Conservation (phyloP, 352 stramenopile species). For the Pythium rhizo-oryzae region DNA sequence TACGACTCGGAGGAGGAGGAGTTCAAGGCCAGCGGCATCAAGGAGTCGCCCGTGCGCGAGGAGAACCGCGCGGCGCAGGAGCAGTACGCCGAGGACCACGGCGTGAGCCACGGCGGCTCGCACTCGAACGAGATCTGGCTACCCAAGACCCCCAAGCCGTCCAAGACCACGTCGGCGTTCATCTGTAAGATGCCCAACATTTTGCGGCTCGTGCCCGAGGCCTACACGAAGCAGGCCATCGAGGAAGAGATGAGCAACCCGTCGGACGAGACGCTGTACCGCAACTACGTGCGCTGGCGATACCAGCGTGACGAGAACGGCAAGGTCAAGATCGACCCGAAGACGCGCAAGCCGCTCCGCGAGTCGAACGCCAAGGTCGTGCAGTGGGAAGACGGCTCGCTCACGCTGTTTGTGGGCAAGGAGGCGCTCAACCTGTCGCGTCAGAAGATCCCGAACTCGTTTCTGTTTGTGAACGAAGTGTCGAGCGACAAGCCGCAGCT, state of each 20-base stretch:
- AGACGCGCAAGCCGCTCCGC: slow-evolving; percentile 56
- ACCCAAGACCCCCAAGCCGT: slow-evolving; percentile 71
- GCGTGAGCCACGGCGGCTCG: slow-evolving; percentile 28
- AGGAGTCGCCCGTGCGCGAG: slow-evolving; percentile 78
- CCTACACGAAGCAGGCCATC: slow-evolving; percentile 79
- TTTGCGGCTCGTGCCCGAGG: slow-evolving; percentile 72
- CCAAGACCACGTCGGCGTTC: slow-evolving; percentile 63
- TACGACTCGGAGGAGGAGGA: slow-evolving; percentile 90
- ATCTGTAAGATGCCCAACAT: slow-evolving; percentile 89
- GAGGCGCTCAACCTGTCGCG: slow-evolving; percentile 81
- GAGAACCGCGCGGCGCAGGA: slow-evolving; percentile 44
- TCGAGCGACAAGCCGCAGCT: slow-evolving; percentile 67
- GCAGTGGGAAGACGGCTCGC: slow-evolving; percentile 85
- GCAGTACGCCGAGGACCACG: slow-evolving; percentile 46
- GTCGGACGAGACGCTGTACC: slow-evolving; percentile 84
- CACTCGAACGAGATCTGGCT: slow-evolving; percentile 73
- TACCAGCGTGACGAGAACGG: slow-evolving; percentile 62
- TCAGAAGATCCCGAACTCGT: slow-evolving; percentile 88
- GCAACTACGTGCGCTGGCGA: slow-evolving; percentile 87
- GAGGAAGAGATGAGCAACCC: slow-evolving; percentile 81
- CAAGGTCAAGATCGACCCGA: slow-evolving; percentile 65
- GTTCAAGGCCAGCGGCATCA: slow-evolving; percentile 87
- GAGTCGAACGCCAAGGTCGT: slow-evolving; percentile 86
- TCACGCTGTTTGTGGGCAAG: slow-evolving; percentile 86
- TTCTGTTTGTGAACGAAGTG: slow-evolving; percentile 80